Percentiles rank a stretch among this genome's conserved stretches.
Evolutionary conservation across 805 yeast species (phyloP).

Genomic region (Torulaspora microellipsoides): DNA sequence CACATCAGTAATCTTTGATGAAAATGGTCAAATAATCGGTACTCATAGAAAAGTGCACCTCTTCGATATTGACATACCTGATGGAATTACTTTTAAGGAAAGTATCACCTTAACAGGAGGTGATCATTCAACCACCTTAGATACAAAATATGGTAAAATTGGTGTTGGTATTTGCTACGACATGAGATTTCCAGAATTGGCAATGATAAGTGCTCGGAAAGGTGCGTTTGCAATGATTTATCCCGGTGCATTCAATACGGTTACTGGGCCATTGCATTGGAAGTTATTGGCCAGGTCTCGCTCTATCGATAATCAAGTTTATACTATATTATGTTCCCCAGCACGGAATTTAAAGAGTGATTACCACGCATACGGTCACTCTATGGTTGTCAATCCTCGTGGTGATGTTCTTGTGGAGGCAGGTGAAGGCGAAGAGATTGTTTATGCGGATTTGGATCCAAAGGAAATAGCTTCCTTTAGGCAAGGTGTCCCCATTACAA

Average conservation of each 20-base stretch:
- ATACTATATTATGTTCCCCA: constrained; percentile 79
- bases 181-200: constrained; percentile 74
- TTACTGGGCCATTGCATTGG: constrained; percentile 84
- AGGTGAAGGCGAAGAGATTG: constrained; percentile 70
- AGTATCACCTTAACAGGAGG: constrained; percentile 74
- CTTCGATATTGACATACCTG: constrained; percentile 90
- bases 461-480: constrained; percentile 53
- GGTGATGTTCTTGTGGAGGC: constrained; percentile 66
- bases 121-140: constrained; percentile 64
- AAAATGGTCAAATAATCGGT: constrained; percentile 71
- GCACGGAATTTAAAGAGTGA: constrained; percentile 63
- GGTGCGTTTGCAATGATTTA: constrained; percentile 72
- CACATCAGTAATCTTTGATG: constrained; percentile 69
- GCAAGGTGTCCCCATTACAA: constrained; percentile 60
- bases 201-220: constrained; percentile 61
- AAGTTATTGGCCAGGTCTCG: constrained; percentile 66
- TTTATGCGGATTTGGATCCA: constrained; percentile 70
- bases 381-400: constrained; percentile 57
- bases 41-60: constrained; percentile 88
- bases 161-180: constrained; percentile 89
- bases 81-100: constrained; percentile 85
- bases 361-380: constrained; percentile 66
- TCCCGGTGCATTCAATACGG: constrained; percentile 82
- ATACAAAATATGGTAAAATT: constrained; percentile 39
- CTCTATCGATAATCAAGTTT: constrained; percentile 71